Percentiles rank a stretch among this genome's conserved stretches.
These are phyloP conservation scores for Pichia exigua DNA, from an alignment of 805 yeast species.

Conservation along the genomic window DNA sequence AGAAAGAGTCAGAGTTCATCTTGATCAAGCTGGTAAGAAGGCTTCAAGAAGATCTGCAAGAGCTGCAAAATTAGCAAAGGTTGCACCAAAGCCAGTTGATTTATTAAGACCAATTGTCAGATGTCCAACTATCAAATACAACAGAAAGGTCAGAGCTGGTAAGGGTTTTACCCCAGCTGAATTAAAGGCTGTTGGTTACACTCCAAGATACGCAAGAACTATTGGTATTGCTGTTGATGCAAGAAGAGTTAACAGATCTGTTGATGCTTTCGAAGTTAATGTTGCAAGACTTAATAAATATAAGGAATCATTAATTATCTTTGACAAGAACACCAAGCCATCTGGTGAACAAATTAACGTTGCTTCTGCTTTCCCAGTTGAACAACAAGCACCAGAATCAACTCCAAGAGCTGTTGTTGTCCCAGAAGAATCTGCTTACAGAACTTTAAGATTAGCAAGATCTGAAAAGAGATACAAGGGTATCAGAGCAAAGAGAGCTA, in stretches of 20 bases:
- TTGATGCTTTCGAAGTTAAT: constrained; percentile 89
- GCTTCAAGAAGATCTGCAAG: constrained; percentile 93
- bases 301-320: constrained; percentile 90
- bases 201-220: constrained; percentile 94
- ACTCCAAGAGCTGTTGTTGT: constrained; percentile 86
- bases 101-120: constrained; percentile 95
- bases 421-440: constrained; percentile 69
- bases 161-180: constrained; percentile 98
- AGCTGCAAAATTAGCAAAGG: constrained; percentile 84
- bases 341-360: constrained; percentile 76
- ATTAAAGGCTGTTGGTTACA: constrained; percentile 94
- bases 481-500: constrained; percentile 96
- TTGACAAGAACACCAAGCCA: constrained; percentile 80
- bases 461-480: constrained; percentile 91
- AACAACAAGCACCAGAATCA: constrained; percentile 63
- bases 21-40: constrained; percentile 99
- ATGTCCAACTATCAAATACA: constrained; percentile 97
- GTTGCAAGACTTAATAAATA: constrained; percentile 95
- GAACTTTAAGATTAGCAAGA: constrained; percentile 93
- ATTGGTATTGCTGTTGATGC: constrained; percentile 98
- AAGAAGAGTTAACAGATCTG: constrained; percentile 98
- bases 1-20: constrained; percentile 98
- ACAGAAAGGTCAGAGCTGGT: constrained; percentile 99
- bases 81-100: constrained; percentile 98
- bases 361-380: constrained; percentile 84